These are phyloP conservation scores for Fagopyrum esculentum DNA, from an alignment of 148 eudicot genomes.

Conservation along the genomic window DNA sequence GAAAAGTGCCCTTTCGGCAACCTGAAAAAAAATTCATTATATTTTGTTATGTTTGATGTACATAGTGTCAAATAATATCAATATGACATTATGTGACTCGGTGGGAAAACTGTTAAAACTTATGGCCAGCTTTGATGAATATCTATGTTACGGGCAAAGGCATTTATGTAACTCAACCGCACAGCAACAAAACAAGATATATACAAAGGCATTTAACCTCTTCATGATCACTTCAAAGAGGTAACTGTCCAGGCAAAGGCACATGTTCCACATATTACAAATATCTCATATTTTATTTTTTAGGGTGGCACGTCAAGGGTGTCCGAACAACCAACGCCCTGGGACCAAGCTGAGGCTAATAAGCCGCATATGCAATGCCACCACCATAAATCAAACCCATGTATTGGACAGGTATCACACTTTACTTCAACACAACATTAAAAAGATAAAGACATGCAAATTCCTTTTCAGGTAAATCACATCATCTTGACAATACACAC, in stretches of 20 bases:
- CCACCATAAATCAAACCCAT: no score
- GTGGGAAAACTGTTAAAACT: not conserved
- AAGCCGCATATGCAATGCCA: no score
- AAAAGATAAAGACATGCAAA: no score
- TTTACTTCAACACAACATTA: not conserved
- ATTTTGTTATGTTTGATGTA: not conserved
- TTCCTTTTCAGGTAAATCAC: not conserved
- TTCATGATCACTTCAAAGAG: no score
- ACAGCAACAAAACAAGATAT: not conserved
- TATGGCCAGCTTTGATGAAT: not conserved
- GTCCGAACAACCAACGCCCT: not conserved
- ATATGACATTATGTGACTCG: not conserved
- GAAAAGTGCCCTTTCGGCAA: conserved; percentile 92
- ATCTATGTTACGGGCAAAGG: not conserved
- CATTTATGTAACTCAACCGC: not conserved
- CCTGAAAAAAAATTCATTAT: conserved; percentile 31
- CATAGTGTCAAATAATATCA: no score
- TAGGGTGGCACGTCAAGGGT: not conserved
- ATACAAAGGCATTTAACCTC: not conserved
- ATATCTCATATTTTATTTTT: not conserved
- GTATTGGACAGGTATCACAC: not conserved
- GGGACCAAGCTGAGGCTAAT: no score
- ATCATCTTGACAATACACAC: not conserved
- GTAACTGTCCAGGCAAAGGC: not conserved
- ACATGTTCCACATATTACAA: not conserved